Evolutionary conservation across 2,329 filamentous ascomycete species (phyloP).

Genomic region (Thielaviopsis ethacetica): DNA sequence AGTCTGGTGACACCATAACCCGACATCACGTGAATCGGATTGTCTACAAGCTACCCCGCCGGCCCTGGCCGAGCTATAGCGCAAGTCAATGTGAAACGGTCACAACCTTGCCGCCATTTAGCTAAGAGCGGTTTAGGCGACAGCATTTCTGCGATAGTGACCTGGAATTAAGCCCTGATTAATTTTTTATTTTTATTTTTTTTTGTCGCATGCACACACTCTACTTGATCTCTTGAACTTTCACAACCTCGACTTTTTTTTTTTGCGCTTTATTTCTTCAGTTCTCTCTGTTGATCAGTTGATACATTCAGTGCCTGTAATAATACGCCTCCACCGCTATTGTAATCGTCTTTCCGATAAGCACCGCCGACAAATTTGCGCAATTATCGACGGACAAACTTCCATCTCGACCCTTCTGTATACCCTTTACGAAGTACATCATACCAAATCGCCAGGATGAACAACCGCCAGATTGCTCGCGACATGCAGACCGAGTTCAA

Average conservation of each 20-base stretch:
- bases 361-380: background rate
- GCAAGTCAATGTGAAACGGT: background rate
- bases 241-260: background rate
- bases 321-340: background rate
- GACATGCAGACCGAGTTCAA: slow-evolving; percentile 49
- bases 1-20: background rate
- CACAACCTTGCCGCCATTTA: background rate
- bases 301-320: background rate
- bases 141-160: background rate
- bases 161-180: background rate
- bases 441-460: slow-evolving; percentile 26
- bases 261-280: background rate
- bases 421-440: background rate
- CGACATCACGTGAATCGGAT: background rate
- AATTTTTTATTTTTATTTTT: background rate
- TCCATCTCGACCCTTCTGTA: background rate
- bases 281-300: background rate
- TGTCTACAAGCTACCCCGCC: background rate
- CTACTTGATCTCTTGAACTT: too few relatives aligned
- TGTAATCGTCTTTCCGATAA: background rate
- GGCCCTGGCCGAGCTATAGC: background rate
- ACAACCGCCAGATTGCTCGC: slow-evolving; percentile 40
- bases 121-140: background rate
- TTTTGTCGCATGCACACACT: background rate
- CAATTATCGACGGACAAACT: background rate